Base-by-base conservation (phyloP, 208 protist species). In the Trypanosoma lewisi region DNA sequence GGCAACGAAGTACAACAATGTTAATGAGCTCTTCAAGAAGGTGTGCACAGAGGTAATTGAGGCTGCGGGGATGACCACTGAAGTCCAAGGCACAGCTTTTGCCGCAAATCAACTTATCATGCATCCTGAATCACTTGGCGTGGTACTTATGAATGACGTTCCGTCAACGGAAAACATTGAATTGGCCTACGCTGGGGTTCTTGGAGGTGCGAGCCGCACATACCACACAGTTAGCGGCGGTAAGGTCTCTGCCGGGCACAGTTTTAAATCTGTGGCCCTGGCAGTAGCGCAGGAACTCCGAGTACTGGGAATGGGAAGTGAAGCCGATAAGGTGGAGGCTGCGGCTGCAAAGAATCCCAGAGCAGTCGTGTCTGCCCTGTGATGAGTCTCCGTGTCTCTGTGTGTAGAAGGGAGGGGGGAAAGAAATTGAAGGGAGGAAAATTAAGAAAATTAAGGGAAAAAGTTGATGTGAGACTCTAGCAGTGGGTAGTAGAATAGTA, bases 81-180 rank as follows among this genome's bases (percentile, higher is more conserved):
- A 95, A 23, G 61, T 77, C 17, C 44, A 77, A 12, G 63, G 59
- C 47, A 92, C 88, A 16, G 73, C 82, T 1, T 55, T 62, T n/a
- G 83, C 73, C 2, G 59, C 78, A 12, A 95, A 92, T 73, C 69
- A 78, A 34, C 76, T 95, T 21, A 49, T 92, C 31, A 63, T 91
- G 67, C 80, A 88, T 49, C 85, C 88, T 4, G 88, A 95, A 70
- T 77, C 65, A 44, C 61, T 78, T 53, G 54, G 65, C 33, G 88
- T 95, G 1, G 79, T 92, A 17, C 66, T 92, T 28, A 63, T 83
- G 36, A 89, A 86, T 60, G 88, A 95, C 63, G 82, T 88, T 19
- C 71, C 81, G 23, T 39, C 77, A 17, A 74, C 78, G 33, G 83
- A 88, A 73, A 78, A 89, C 48, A 73, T 95, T 16, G 74, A 87